Percentiles rank a stretch among this genome's conserved stretches.
These are phyloP conservation scores for Penicillium atrosanguineum DNA, from an alignment of 495 filamentous ascomycete species.

Conservation along the genomic window DNA sequence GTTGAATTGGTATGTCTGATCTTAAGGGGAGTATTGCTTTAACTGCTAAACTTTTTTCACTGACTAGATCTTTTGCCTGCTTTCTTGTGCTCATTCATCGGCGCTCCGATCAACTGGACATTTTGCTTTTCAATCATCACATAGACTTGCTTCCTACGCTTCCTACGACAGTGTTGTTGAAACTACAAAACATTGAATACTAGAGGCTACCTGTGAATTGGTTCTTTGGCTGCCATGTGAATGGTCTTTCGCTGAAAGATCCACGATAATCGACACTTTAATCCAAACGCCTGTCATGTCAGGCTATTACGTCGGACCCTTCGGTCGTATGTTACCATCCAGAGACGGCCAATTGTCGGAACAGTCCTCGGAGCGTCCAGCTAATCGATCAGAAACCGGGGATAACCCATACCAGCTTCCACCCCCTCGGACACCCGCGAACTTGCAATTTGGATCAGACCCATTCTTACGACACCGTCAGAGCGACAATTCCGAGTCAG, in stretches of 20 bases:
- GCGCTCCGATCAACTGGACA: background rate
- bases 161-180: background rate
- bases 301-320: constrained; percentile 44
- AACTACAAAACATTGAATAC: background rate
- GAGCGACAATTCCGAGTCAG: constrained; percentile 27
- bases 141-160: background rate
- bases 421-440: constrained; percentile 41
- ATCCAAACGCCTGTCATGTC: constrained; percentile 34
- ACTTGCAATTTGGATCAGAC: constrained; percentile 45
- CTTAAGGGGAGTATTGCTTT: background rate
- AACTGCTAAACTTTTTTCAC: background rate
- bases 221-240: constrained; percentile 3
- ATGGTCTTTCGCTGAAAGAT: constrained; percentile 5
- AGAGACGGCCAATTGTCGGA: constrained; percentile 27
- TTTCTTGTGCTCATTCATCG: background rate
- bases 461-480: constrained; percentile 33
- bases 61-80: background rate
- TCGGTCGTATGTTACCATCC: constrained; percentile 49
- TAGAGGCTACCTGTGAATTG: background rate
- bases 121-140: background rate
- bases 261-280: background rate
- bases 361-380: constrained; percentile 31
- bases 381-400: constrained; percentile 37
- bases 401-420: constrained; percentile 50
- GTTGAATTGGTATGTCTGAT: constrained; percentile 8